These are phyloP conservation scores for Lolium rigidum DNA, from an alignment of 176 grass and related monocot genomes.

Conservation along the genomic window DNA sequence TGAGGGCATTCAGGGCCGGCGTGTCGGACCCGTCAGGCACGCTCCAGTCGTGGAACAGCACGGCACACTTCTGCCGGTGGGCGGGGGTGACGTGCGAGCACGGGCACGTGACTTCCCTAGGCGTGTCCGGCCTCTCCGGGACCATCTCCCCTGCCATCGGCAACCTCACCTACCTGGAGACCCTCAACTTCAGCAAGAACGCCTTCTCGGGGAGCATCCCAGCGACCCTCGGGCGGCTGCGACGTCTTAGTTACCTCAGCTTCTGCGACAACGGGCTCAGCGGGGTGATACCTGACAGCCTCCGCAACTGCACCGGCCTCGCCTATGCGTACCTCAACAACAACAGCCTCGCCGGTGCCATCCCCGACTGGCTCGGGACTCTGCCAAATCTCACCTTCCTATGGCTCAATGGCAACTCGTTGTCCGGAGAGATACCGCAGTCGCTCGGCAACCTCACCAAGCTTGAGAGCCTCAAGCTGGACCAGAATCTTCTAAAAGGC, in stretches of 20 bases:
- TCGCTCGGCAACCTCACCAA: neutral
- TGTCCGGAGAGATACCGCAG: neutral
- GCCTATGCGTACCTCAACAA: slow-evolving; percentile 7
- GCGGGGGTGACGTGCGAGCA: neutral
- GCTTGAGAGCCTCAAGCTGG: neutral
- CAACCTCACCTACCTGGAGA: slow-evolving; percentile 15
- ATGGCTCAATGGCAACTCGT: neutral
- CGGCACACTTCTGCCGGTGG: slow-evolving; percentile 22
- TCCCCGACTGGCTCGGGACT: neutral
- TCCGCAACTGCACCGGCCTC: slow-evolving; percentile 14
- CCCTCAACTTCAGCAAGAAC: neutral
- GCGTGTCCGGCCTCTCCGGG: neutral
- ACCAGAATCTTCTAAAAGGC: neutral
- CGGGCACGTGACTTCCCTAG: neutral
- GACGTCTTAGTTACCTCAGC: neutral
- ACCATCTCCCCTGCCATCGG: neutral
- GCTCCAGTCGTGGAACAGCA: slow-evolving; percentile 17
- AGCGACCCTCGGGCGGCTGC: neutral
- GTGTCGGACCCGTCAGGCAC: neutral
- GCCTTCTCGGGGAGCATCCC: neutral
- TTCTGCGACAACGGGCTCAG: neutral
- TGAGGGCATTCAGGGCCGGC: neutral
- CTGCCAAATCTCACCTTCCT: neutral
- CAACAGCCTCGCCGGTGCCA: neutral
- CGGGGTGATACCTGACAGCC: slow-evolving; percentile 1